Evolutionary conservation across 2,329 filamentous ascomycete genomes (phyloP), one percentile per base, ranked within the genome.

Genomic region (Venturia aucupariae): DNA sequence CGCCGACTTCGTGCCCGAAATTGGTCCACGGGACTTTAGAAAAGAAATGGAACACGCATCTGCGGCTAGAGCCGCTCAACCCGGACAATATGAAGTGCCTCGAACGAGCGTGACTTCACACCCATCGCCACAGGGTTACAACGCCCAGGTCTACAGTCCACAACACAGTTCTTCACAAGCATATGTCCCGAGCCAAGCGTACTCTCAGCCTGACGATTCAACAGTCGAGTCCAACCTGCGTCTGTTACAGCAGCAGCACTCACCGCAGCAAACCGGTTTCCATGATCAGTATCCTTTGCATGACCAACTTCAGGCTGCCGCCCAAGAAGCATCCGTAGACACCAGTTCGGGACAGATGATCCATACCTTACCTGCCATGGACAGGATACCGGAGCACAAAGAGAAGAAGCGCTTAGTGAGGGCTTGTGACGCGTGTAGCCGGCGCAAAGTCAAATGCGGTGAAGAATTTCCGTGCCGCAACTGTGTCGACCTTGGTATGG

Each of bases 381-480:
- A 57, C 27, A 57, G 51, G 30, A 57, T 57, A 57, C 51, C 51
- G 11, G 51, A 57, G 51, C 51, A 57, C 51, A 57, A 35, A 19
- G 51, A 60, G 35, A 60, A 60, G n/a, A 60, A 48, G n/a, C 30
- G 62, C 10, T 42, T 63, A 32, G 32, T 46, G 13, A 76, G 76
- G 62, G 75, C 75, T 35, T 77, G 75, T 70, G 75, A 77, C 66
- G 76, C 75, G 55, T 77, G 75, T 67, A 76, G 74, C 68, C 75
- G 75, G 55, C 73, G 75, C 63, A 77, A 77, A 66, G 75, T 77
- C 66, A 76, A 77, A 44, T 88, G 86, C 75, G 86, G 88, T 71
- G 84, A 86, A 48, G 85, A 85, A n/a, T 84, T 84, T 35, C 86
- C 86, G 59, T 89, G 86, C 75, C 78, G 82, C 71, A 85, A 85